Percentiles rank a stretch among this genome's conserved stretches.
These are phyloP conservation scores for Allium cepa DNA, from an alignment of 106 monocot species.

Conservation along the genomic window DNA sequence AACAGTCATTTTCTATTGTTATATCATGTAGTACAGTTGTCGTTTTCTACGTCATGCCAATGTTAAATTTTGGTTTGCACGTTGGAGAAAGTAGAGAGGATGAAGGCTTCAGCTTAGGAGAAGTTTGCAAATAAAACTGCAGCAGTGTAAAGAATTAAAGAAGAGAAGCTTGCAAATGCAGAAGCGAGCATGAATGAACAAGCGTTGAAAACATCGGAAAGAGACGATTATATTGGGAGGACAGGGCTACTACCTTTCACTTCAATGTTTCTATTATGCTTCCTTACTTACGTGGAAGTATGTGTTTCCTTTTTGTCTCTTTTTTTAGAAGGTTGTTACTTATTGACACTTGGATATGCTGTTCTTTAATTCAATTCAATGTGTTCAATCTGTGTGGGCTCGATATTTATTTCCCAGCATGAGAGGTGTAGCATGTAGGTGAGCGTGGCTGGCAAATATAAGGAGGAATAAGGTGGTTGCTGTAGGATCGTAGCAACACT, in stretches of 20 bases:
- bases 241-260: conserved; percentile 71
- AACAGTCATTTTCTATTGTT: no score
- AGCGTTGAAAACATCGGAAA: conserved; percentile 55
- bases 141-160: conserved; percentile 50
- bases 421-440: no score
- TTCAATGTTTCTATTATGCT: conserved; percentile 58
- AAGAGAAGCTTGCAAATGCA: conserved; percentile 68
- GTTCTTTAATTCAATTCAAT: no score
- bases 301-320: background rate
- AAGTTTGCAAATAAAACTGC: conserved; percentile 57
- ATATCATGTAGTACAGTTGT: no score
- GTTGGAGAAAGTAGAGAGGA: conserved; percentile 63
- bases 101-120: conserved; percentile 67
- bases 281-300: conserved; percentile 56
- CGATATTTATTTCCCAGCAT: no score
- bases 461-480: no score
- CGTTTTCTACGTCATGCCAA: no score
- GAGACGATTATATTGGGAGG: conserved; percentile 73
- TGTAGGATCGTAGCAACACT: no score
- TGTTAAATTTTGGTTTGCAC: background rate
- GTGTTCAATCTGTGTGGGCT: no score
- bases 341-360: no score
- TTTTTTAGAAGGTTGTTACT: no score
- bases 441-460: no score
- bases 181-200: conserved; percentile 66